Evolutionary conservation across 1,284 basidiomycete genomes (phyloP), one percentile per base, ranked within the genome.

Genomic region (Heterobasidion irregulare): DNA sequence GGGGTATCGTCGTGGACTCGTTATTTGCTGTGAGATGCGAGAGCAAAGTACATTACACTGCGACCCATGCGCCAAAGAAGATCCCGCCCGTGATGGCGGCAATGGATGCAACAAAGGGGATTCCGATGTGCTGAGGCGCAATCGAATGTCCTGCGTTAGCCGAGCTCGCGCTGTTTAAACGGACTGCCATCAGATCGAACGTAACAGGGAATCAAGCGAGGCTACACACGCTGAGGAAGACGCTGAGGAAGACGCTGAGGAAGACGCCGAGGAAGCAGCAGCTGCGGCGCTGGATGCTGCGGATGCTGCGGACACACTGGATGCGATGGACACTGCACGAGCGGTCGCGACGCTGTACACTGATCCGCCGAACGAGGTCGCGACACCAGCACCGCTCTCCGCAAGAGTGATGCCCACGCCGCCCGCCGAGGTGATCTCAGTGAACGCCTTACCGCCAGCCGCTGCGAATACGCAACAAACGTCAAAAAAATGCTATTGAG

Each of bases 331-430:
- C 8, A 47, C 58, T 15, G 56, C 59, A 13, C 58, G 62, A 12
- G 52, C 48, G 2, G 65, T 67, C n/a, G 62, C 61, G 19, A 74
- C 70, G 8, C 77, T 81, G 64, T 73, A 82, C 2, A 73, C 65
- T 1, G 75, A 75, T 15, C 80, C 82, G 34, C 73, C 80, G 55
- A 76, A 76, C 26, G 75, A 75, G 9, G 80, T 83, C 8, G 68
- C 72, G 34, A 68, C 65, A 16, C 78, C 80, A 12, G 66, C 75
- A 15, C 70, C 71, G 56, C 67, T 67, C 6, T 71, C 69, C 7
- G 82, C 72, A 12, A 85, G 68, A 1, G 83, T 85, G 57, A 78
- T 67, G 2, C 72, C 83, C 45, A 75, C 52, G 9, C 81, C 84
- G 26, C 76, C 84, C 38, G 56, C 66, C 13, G 73, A 73, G 7